Conservation (phyloP, 163 green algal genomes). For the Chloromonas sp. region DNA sequence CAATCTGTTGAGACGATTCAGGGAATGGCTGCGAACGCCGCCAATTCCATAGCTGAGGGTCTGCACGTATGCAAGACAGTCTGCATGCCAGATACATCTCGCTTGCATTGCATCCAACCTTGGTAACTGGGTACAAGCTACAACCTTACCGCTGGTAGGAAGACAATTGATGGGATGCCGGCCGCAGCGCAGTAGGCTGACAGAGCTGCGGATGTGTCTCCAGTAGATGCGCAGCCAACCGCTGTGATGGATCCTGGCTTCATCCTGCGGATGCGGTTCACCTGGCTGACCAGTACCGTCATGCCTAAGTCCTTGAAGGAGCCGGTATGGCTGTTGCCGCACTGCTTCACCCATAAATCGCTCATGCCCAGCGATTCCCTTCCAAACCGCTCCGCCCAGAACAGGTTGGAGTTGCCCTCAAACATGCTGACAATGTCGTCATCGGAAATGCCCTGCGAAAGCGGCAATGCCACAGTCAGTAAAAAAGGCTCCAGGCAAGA, state of each 20-base stretch:
- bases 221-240: constrained; percentile 96
- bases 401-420: constrained; percentile 98
- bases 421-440: constrained; percentile 99
- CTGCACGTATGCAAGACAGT: no score
- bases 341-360: constrained; percentile 99
- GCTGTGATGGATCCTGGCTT: constrained; percentile 81
- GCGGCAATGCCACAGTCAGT: no score
- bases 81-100: no score
- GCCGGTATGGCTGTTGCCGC: constrained; percentile 95
- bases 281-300: constrained; percentile 91
- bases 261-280: constrained; percentile 90
- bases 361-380: constrained; percentile 85
- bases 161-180: constrained; percentile 88
- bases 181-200: constrained; percentile 95
- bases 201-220: constrained; percentile 94
- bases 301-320: constrained; percentile 99
- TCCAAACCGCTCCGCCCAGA: constrained; percentile 98
- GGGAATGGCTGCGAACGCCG: no score
- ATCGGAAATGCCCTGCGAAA: constrained; percentile 67
- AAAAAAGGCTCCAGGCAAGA: not conserved
- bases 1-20: no score
- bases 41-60: no score
- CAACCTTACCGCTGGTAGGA: constrained; percentile 66
- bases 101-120: no score
- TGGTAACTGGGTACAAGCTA: not conserved